Evolutionary conservation across 805 yeast species (phyloP).

Genomic region (Kodamaea jinghongensis): DNA sequence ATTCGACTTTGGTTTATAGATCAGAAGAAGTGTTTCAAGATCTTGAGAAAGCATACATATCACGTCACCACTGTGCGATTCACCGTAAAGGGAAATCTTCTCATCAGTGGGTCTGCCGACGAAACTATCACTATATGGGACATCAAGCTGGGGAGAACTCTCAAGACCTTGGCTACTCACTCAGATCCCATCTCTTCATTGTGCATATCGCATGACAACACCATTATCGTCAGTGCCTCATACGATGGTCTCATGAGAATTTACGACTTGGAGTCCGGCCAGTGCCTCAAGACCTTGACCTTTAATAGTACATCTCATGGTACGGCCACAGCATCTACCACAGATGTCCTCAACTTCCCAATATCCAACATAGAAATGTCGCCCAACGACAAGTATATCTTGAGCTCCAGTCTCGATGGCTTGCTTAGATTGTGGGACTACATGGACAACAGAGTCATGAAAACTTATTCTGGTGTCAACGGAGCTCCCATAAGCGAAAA

Average conservation of each 20-base stretch:
- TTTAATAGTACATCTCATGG: conserved; percentile 65
- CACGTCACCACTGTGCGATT: conserved; percentile 74
- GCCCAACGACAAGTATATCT: conserved; percentile 75
- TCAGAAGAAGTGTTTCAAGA: conserved; percentile 47
- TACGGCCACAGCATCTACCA: conserved; percentile 56
- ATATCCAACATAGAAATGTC: conserved; percentile 70
- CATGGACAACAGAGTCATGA: conserved; percentile 73
- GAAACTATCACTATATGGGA: conserved; percentile 94
- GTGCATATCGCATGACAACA: conserved; percentile 72
- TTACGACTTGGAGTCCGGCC: conserved; percentile 86
- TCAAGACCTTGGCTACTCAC: conserved; percentile 86
- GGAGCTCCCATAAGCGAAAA: conserved; percentile 45
- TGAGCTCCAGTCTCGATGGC: conserved; percentile 82
- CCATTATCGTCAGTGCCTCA: conserved; percentile 81
- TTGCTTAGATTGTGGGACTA: conserved; percentile 81
- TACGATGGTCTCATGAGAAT: conserved; percentile 89
- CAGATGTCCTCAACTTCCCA: conserved; percentile 56
- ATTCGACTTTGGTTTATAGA: conserved; percentile 67
- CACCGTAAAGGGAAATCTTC: conserved; percentile 70
- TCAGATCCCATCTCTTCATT: conserved; percentile 83
- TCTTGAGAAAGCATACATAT: conserved; percentile 76
- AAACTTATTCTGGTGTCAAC: conserved; percentile 48
- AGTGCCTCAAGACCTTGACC: conserved; percentile 85
- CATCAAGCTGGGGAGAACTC: conserved; percentile 59
- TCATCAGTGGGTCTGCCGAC: conserved; percentile 83